Percentiles rank a stretch among this genome's conserved stretches.
Evolutionary conservation across 2,329 filamentous ascomycete species (phyloP).

Genomic region (Fusarium protoensiforme): DNA sequence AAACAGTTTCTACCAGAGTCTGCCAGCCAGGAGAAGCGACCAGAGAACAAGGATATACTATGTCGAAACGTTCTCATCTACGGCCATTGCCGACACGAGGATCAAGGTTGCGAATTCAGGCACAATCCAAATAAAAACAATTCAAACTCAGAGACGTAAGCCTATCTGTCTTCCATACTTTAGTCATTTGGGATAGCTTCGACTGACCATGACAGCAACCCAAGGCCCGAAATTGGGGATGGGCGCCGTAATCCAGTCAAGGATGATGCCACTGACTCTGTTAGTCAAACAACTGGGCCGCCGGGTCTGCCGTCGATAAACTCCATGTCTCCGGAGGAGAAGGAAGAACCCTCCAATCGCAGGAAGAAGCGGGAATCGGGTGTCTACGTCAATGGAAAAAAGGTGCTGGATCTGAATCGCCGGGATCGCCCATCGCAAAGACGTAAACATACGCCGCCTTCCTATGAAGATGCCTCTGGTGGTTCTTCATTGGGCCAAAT

Average conservation of each 20-base stretch:
- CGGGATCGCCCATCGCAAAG: slow-evolving; percentile 34
- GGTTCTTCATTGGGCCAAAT: background rate
- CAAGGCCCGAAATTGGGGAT: no score
- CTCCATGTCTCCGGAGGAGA: background rate
- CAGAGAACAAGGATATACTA: slow-evolving; percentile 87
- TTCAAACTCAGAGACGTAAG: slow-evolving; percentile 61
- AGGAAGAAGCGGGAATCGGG: slow-evolving; percentile 47
- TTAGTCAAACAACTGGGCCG: background rate
- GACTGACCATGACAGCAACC: no score
- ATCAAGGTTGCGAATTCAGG: slow-evolving; percentile 90
- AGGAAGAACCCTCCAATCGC: background rate
- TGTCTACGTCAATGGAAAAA: slow-evolving; percentile 53
- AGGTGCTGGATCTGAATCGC: slow-evolving; percentile 48
- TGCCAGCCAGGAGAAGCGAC: background rate
- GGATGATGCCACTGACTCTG: background rate
- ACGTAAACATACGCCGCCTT: background rate
- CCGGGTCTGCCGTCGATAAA: background rate
- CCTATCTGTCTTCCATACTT: slow-evolving; percentile 27
- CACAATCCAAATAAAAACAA: slow-evolving; percentile 77
- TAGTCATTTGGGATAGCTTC: background rate
- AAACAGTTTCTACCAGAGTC: background rate
- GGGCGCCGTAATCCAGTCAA: background rate
- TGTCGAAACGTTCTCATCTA: slow-evolving; percentile 95
- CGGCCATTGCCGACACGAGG: slow-evolving; percentile 91
- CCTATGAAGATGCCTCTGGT: background rate